phyloP scores from a whole-genome alignment of 306 rosid genomes.

The Acacia crassicarpa region DNA sequence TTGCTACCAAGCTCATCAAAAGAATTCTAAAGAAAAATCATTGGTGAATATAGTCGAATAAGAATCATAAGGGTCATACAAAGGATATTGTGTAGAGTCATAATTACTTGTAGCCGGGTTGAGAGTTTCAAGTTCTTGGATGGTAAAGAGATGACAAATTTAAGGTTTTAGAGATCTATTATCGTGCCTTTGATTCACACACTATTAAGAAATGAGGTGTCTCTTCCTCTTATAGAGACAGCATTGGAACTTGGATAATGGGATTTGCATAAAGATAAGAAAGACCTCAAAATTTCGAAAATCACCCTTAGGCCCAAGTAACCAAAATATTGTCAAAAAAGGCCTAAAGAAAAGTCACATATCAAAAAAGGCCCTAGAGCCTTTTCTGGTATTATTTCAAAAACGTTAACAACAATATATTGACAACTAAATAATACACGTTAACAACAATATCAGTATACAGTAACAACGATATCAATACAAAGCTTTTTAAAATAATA shows the following conservation, averaged over 20 bases:
- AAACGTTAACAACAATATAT: too few relatives aligned
- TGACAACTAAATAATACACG: too few relatives aligned
- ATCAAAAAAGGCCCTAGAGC: too few relatives aligned
- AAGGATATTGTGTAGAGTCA: background rate
- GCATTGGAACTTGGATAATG: background rate
- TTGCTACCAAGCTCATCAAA: background rate
- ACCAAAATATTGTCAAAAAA: too few relatives aligned
- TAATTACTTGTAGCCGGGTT: background rate
- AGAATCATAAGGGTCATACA: background rate
- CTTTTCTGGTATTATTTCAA: too few relatives aligned
- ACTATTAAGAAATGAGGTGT: background rate
- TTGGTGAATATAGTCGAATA: background rate
- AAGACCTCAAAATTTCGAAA: background rate
- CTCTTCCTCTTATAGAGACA: background rate
- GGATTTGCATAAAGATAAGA: background rate
- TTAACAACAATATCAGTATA: too few relatives aligned
- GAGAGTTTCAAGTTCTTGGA: background rate
- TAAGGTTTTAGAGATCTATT: background rate
- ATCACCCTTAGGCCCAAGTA: too few relatives aligned
- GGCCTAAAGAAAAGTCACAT: too few relatives aligned
- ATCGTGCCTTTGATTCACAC: background rate
- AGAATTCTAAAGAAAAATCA: background rate
- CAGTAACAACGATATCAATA: too few relatives aligned
- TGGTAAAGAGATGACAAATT: background rate
- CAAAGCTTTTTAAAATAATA: too few relatives aligned